phyloP scores from a whole-genome alignment of 2,329 filamentous ascomycete genomes.

The Colletotrichum incanum region DNA sequence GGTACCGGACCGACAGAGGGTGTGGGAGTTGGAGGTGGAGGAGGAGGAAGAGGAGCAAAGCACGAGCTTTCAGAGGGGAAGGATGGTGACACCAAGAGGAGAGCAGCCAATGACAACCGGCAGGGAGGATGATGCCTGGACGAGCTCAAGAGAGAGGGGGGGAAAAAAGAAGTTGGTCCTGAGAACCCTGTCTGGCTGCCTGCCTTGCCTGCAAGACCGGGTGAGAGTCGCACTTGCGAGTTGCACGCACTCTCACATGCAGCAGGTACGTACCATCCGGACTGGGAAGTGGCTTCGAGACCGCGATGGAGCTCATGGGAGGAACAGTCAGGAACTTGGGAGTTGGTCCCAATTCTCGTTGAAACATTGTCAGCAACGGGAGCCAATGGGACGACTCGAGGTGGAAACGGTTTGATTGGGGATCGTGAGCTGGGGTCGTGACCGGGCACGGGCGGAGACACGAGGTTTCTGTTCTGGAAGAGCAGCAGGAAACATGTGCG shows the following conservation, averaged over 20 bases:
- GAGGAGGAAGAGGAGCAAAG: neutral
- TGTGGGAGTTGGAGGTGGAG: conserved; percentile 10
- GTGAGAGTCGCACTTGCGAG: neutral
- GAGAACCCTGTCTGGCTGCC: conserved; percentile 22
- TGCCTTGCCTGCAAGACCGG: neutral
- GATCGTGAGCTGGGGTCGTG: conserved; percentile 28
- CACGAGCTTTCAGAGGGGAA: neutral
- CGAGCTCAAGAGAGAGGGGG: neutral
- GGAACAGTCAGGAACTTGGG: conserved; percentile 28
- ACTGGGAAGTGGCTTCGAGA: conserved; percentile 34
- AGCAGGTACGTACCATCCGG: conserved; percentile 17
- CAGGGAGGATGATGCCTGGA: neutral
- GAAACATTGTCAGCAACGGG: conserved; percentile 36
- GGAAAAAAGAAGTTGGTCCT: conserved; percentile 10
- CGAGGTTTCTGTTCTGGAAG: conserved; percentile 42
- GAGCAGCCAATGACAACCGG: neutral
- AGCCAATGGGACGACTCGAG: conserved; percentile 29
- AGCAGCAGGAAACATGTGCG: conserved; percentile 27
- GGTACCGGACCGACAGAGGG: conserved; percentile 23
- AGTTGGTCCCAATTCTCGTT: conserved; percentile 39
- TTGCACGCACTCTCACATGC: conserved; percentile 18
- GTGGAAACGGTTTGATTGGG: conserved; percentile 43
- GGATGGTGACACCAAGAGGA: neutral
- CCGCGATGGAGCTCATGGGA: conserved; percentile 13
- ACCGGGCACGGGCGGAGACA: conserved; percentile 37